A percentile compares a stretch with the other conserved stretches of the same genome.
Conservation (phyloP, 306 rosid species). For the Prunus salicina region DNA sequence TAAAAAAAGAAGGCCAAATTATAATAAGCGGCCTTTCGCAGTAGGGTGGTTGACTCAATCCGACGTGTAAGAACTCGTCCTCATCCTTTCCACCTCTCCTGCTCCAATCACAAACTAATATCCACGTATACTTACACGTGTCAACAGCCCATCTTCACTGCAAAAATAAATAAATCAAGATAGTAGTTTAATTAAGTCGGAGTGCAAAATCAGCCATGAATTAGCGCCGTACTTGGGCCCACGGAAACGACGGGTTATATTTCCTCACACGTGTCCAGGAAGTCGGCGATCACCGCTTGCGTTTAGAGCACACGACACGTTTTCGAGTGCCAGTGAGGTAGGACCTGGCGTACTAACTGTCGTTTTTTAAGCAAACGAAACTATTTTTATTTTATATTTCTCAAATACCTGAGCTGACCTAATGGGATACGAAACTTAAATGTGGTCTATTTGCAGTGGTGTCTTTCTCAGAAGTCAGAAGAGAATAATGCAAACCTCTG, state of each 20-base stretch:
- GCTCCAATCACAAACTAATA: neutral
- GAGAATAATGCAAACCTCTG: neutral
- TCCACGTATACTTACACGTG: neutral
- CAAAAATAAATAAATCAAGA: neutral
- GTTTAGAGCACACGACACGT: too few relatives aligned
- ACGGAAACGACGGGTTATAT: neutral
- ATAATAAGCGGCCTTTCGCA: neutral
- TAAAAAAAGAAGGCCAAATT: neutral
- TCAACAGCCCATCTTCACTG: neutral
- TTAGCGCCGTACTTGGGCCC: neutral
- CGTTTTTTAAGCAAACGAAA: neutral
- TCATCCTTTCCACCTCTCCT: neutral
- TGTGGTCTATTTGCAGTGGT: neutral
- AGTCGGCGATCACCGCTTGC: too few relatives aligned
- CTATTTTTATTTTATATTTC: too few relatives aligned
- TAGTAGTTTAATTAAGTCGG: neutral
- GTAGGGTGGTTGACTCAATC: neutral
- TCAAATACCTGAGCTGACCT: too few relatives aligned
- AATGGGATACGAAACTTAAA: too few relatives aligned
- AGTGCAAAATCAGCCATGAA: neutral
- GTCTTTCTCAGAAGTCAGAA: neutral
- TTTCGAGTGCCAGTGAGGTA: neutral
- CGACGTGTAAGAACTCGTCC: neutral
- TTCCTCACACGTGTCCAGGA: too few relatives aligned
- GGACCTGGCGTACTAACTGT: neutral